Evolutionary conservation across 768 basidiomycete species (phyloP), one percentile per base, ranked within the genome.

Genomic region (Hortiboletus campestris): DNA sequence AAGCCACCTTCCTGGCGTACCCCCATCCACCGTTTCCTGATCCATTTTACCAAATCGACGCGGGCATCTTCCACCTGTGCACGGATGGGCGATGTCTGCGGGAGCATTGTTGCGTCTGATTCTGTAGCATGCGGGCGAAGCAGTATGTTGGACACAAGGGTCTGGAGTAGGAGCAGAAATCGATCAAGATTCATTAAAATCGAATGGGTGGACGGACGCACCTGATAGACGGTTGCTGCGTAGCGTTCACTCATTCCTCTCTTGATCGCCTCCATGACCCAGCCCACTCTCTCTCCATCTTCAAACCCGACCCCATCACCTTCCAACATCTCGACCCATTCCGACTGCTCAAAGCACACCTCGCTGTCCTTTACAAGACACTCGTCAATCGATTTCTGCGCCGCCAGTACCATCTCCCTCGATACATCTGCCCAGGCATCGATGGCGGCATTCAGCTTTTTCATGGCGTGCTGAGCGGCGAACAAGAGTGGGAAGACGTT

Each of bases 1-100:
- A 98, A 96, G 0, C 90, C 91, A n/a, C 84, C 82, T 48, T 85
- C 84, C 46, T 87, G 83, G 13, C 87, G 79, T 29, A 94, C 81
- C 13, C 76, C 79, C 43, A 87, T 65, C 93, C 92, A 97, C 5
- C 89, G 81, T 55, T 85, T 84, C 9, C 83, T 82, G 53, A 98
- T 81, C 81, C 90, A 94, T 41, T 76, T 60, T n/a, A 73, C 2
- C 28, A 71, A 49, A 51, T 71, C 70, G 5, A 71, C 53, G 10
- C 79, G 81, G 4, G 89, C 79, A 56, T 85, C 80, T 66, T 96
- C 93, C 11, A 95, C 84, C 53, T 84, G 82, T 0, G 82, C 75
- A 9, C 89, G 83, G 25, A 91, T 78, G 35, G 80, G 81, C 0
- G 90, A 92, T 0, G 88, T 91, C 7, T 82, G 74, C 0, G 85